Percentiles rank a stretch among this genome's conserved stretches.
phyloP scores from a whole-genome alignment of 306 rosid species.

The Quillaja saponaria region DNA sequence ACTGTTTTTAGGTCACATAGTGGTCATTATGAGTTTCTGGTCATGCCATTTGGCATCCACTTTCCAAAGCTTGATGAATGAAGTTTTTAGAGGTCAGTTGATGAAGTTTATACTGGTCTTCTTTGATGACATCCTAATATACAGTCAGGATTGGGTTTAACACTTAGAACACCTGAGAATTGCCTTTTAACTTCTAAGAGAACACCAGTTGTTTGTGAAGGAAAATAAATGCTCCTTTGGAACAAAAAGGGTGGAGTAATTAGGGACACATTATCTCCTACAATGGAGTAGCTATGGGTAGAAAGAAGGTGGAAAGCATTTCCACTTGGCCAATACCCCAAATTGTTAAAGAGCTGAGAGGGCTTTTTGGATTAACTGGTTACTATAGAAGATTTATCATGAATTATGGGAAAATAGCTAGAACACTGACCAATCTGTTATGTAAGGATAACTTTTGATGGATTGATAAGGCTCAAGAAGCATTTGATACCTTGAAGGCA shows the following conservation, averaged over 20 bases:
- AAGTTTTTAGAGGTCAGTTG: not conserved
- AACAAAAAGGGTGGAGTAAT: not conserved
- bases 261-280: not conserved
- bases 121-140: not conserved
- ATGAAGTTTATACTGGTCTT: not conserved
- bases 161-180: not conserved
- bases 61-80: not conserved
- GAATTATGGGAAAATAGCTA: not conserved
- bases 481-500: not conserved
- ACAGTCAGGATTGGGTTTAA: too few relatives aligned
- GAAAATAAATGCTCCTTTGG: not conserved
- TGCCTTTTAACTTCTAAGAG: not conserved
- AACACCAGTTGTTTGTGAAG: not conserved
- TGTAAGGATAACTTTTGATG: not conserved
- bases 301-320: not conserved
- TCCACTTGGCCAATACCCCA: not conserved
- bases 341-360: not conserved
- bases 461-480: fast-evolving
- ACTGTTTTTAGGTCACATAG: not conserved
- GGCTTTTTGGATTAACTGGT: not conserved
- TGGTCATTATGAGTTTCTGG: not conserved
- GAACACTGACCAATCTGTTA: not conserved
- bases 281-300: not conserved
- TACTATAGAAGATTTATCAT: not conserved
- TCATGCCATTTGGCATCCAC: not conserved